Base-by-base conservation (phyloP, 2,329 filamentous ascomycete species). In the Ascochyta pisi region DNA sequence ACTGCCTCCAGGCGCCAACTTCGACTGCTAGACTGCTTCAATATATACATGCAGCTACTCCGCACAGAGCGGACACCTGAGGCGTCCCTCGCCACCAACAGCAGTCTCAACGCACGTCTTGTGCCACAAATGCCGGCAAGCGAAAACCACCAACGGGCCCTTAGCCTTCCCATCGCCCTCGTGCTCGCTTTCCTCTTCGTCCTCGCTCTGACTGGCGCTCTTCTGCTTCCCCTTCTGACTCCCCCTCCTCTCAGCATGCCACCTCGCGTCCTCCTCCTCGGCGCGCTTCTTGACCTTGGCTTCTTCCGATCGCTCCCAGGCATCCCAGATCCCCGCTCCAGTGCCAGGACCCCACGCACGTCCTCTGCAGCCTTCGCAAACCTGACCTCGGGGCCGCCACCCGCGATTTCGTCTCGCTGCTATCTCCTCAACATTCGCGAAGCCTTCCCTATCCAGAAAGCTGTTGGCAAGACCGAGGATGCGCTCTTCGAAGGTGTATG, bases 401-500 rank as follows among this genome's bases (percentile, higher is more conserved):
- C 95, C 96, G 24, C 88, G 86, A 73, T 93, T 89, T 3, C 95
- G 84, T 6, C 95, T 83, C 50, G 84, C 82, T 7, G 90, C 86
- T 5, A 92, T 88, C 64, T 90, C 85, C 39, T 87, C 82, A 33
- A 99, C 91, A 61, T 91, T 89, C 37, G 89, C 85, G 68, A 98
- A 99, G 6, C 96, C 82, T 67, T 95, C 95, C 64, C 92, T 89
- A 60, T 96, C 93, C 0, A 99, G 82, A 52, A 99, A 86, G 4
- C 89, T 84, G 72, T 94, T 96, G 0, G 95, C 92, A 3, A 99
- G 84, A 1, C 85, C 83, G 19, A 99, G 83, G 15, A 99, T 90
- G 0, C 90, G 93, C 73, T 94, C 91, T 75, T 99, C 95, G 72
- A 98, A 97, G 0, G 92, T 89, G 73, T 99, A 99, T 0, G 95